Base-by-base conservation (phyloP, 257 asterid genomes). In the Scutellaria barbata region DNA sequence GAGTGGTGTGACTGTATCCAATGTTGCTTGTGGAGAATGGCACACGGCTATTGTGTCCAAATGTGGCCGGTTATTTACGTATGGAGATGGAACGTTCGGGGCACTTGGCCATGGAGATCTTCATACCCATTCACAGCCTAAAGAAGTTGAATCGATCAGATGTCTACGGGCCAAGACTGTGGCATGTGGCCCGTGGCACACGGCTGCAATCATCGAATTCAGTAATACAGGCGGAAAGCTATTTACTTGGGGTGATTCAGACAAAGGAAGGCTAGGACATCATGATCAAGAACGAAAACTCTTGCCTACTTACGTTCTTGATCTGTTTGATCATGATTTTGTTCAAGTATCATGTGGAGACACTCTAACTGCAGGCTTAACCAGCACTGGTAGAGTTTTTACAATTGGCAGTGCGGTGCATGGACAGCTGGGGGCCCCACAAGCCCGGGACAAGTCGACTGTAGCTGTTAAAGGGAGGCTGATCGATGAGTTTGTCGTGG, bases 151-250 rank as follows among this genome's bases (percentile, higher is more conserved):
- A 7, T 81, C 76, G 7, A 51, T 81, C 40, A 62, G 61, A 35
- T 78, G 79, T 2, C 42, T 66, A 16, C 69, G 73, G 30, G 77
- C 75, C 0, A 46, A 65, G 50, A 42, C 69, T 1, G 81, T 68
- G 22, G 85, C 85, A 0, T 81, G 85, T n/a, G 85, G 85, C 1
- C 73, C 74, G 1, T 81, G 85, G 85, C 85, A 81, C 46, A 81
- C 85, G 10, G 83, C 85, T 42, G 85, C 85, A 12, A 71, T 81
- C 5, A 42, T 81, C 3, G 81, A 81, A 45, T 41, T 46, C 51
- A 20, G 35, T 17, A 33, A 51, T 39, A 5, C 57, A 0, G 25
- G 76, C 10, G 79, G 83, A 10, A 81, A 81, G 11, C 18, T 81
- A 30, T 81, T 74, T 16, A 81, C 85, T 0, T 81, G 85, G 85